phyloP scores from a whole-genome alignment of 2,329 filamentous ascomycete genomes.

The Endothia cerciana region DNA sequence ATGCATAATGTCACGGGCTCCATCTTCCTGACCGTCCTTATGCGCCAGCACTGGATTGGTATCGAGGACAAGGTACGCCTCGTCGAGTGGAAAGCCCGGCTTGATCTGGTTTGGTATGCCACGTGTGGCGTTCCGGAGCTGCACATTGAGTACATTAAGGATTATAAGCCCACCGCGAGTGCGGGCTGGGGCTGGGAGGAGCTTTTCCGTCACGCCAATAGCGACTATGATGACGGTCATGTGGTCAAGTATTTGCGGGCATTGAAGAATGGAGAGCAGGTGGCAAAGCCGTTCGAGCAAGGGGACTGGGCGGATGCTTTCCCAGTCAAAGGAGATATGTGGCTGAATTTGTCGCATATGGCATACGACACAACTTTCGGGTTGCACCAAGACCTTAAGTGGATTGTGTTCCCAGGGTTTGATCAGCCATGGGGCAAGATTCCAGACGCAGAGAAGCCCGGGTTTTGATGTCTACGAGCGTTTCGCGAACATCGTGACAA shows the following conservation, averaged over 20 bases:
- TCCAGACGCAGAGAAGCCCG: background rate
- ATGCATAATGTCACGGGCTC: slow-evolving; percentile 41
- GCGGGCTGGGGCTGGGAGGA: slow-evolving; percentile 35
- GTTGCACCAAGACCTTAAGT: background rate
- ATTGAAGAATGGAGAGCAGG: slow-evolving; percentile 38
- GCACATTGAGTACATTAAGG: slow-evolving; percentile 25
- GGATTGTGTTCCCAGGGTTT: slow-evolving; percentile 1
- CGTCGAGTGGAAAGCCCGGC: slow-evolving; percentile 67
- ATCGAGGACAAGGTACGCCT: slow-evolving; percentile 55
- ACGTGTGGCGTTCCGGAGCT: slow-evolving; percentile 53
- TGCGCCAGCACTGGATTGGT: slow-evolving; percentile 38
- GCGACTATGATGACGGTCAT: slow-evolving; percentile 41
- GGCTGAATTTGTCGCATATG: slow-evolving; percentile 34
- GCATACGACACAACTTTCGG: slow-evolving; percentile 7
- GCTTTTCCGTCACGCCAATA: slow-evolving; percentile 34
- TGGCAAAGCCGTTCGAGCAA: slow-evolving; percentile 29
- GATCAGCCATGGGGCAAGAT: slow-evolving; percentile 1
- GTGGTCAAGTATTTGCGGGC: slow-evolving; percentile 41
- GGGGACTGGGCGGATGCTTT: slow-evolving; percentile 44
- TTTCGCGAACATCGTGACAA: too few species aligned
- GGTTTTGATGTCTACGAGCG: background rate
- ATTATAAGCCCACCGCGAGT: slow-evolving; percentile 30
- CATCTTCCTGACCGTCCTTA: slow-evolving; percentile 39
- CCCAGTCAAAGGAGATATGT: slow-evolving; percentile 59
- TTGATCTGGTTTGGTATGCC: slow-evolving; percentile 67